phyloP scores from a whole-genome alignment of 2,329 filamentous ascomycete genomes.

The Metarhizium humberi region DNA sequence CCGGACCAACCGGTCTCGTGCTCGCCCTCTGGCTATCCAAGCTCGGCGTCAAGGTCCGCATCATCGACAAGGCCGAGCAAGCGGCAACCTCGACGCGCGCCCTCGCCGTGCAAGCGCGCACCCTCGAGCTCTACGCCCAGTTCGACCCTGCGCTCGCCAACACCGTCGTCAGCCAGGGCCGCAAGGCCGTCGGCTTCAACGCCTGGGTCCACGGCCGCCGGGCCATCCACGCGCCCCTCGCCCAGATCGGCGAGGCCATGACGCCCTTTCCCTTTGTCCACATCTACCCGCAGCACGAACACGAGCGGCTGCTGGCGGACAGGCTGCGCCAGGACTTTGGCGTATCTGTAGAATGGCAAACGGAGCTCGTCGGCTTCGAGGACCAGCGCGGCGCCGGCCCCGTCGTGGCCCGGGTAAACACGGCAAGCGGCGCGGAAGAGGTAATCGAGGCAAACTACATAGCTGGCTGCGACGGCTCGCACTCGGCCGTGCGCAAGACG shows the following conservation, averaged over 20 bases:
- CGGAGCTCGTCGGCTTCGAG: constrained; percentile 43
- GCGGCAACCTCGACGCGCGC: constrained; percentile 19
- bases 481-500: constrained; percentile 1
- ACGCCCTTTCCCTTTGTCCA: neutral
- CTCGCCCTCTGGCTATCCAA: constrained; percentile 32
- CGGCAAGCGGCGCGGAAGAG: constrained; percentile 15
- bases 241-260: neutral
- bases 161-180: neutral
- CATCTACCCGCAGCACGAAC: neutral
- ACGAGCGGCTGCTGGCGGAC: constrained; percentile 43
- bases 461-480: constrained; percentile 1
- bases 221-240: neutral
- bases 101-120: constrained; percentile 1
- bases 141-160: neutral
- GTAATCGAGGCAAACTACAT: constrained; percentile 16
- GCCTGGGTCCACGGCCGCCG: neutral
- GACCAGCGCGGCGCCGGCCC: constrained; percentile 51
- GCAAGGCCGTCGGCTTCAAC: neutral
- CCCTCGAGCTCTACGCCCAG: constrained; percentile 2
- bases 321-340: constrained; percentile 7
- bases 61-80: constrained; percentile 38
- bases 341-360: constrained; percentile 6
- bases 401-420: constrained; percentile 23
- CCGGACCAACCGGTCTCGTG: constrained; percentile 34
- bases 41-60: constrained; percentile 29